Percentiles rank a stretch among this genome's conserved stretches.
These are phyloP conservation scores for Mollisiaceae sp. DNA, from an alignment of 2,329 filamentous ascomycete species.

Conservation along the genomic window DNA sequence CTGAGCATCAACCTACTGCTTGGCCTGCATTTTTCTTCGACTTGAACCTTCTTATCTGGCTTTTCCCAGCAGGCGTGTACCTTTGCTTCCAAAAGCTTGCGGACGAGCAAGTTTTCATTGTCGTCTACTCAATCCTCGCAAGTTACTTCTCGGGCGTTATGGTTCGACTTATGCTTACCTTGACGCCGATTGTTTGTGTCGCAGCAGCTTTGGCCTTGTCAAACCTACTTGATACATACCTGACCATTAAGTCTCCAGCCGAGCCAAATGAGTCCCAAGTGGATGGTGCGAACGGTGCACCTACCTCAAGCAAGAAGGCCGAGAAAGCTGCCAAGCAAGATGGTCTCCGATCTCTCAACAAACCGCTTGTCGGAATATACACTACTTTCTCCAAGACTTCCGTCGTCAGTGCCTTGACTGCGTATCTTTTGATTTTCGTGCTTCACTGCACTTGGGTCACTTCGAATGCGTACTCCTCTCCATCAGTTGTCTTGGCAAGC, in stretches of 20 bases:
- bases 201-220: conserved; percentile 89
- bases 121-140: conserved; percentile 94
- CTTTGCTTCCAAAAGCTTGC: conserved; percentile 93
- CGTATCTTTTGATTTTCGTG: conserved; percentile 92
- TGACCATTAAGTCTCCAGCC: conserved; percentile 68
- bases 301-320: conserved; percentile 59
- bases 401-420: conserved; percentile 72
- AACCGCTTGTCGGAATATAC: conserved; percentile 84
- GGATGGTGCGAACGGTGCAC: conserved; percentile 43
- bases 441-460: conserved; percentile 99
- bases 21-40: conserved; percentile 99
- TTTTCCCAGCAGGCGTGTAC: conserved; percentile 98
- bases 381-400: conserved; percentile 77
- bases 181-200: conserved; percentile 96
- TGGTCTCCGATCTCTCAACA: conserved; percentile 71
- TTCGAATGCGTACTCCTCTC: conserved; percentile 97
- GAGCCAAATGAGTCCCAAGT: conserved; percentile 52
- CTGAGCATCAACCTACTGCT: conserved; percentile 97
- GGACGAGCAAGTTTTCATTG: conserved; percentile 97
- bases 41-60: conserved; percentile 96
- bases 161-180: conserved; percentile 97
- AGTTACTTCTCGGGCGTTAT: conserved; percentile 99
- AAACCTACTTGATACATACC: conserved; percentile 85
- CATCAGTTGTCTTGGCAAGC: conserved; percentile 94
- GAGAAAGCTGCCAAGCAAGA: conserved; percentile 49